phyloP scores from a whole-genome alignment of 176 grass and related monocot species.

The Carex kokanica region DNA sequence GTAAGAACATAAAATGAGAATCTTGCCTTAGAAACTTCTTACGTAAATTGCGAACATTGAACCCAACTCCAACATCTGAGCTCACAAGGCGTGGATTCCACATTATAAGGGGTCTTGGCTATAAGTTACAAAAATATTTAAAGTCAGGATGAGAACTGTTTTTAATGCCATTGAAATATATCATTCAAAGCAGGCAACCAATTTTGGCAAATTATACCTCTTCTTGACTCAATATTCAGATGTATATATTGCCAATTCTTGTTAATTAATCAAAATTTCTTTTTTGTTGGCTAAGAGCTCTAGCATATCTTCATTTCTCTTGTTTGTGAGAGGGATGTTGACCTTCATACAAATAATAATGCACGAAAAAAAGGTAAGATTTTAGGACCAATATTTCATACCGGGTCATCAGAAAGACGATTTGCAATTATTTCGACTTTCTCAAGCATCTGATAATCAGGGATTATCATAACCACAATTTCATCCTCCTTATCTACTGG shows the following conservation, averaged over 20 bases:
- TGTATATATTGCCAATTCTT: not conserved
- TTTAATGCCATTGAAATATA: no score
- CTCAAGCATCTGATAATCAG: constrained; percentile 96
- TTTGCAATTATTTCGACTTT: constrained; percentile 70
- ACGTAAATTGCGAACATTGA: constrained; percentile 85
- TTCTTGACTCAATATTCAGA: not conserved
- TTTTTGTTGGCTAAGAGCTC: not conserved
- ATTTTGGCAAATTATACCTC: not conserved
- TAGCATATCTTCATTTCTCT: not conserved
- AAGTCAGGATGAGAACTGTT: no score
- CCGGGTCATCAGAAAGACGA: constrained; percentile 74
- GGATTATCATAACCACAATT: constrained; percentile 87
- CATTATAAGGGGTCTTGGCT: constrained; percentile 91
- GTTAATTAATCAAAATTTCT: not conserved
- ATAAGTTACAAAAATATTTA: constrained; percentile 36
- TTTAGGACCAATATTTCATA: constrained; percentile 37
- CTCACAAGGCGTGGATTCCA: constrained; percentile 98
- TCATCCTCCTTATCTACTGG: constrained; percentile 76
- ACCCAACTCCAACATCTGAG: constrained; percentile 91
- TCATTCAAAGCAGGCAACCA: not conserved
- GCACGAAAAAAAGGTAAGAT: not conserved
- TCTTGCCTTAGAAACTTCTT: constrained; percentile 76
- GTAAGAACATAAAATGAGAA: constrained; percentile 14
- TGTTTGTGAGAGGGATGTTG: not conserved
- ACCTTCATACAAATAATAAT: not conserved